Conservation (phyloP, 1,284 basidiomycete species). For the Puccinia horiana region DNA sequence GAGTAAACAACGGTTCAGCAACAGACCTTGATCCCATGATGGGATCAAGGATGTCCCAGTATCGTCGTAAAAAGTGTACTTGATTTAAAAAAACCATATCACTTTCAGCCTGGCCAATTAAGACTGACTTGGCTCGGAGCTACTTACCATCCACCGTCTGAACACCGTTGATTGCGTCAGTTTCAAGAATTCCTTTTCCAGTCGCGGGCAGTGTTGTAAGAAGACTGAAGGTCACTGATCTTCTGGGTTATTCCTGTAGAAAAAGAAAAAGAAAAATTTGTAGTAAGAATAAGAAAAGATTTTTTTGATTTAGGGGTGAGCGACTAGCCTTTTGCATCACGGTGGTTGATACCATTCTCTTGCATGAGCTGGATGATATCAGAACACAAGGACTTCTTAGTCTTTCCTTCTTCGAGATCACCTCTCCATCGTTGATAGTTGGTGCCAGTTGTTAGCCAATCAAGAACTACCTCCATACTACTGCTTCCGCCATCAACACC, state of each 20-base stretch:
- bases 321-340: background rate
- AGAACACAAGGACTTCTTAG: background rate
- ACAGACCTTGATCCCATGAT: slow-evolving; percentile 22
- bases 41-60: slow-evolving; percentile 12
- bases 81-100: background rate
- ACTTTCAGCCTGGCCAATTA: background rate
- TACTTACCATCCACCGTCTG: background rate
- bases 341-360: background rate
- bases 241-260: background rate
- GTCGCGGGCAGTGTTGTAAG: background rate
- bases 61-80: background rate
- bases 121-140: background rate
- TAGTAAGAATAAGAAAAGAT: background rate
- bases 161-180: slow-evolving; percentile 4
- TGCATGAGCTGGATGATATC: background rate
- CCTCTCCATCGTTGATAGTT: too few species aligned
- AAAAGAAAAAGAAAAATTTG: background rate
- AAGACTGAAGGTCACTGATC: background rate
- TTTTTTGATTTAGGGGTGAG: too few species aligned
- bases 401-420: too few species aligned
- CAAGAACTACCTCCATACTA: too few species aligned
- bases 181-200: slow-evolving; percentile 7
- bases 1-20: background rate
- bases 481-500: too few species aligned
- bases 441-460: too few species aligned